Evolutionary conservation across 345 rosid genomes (phyloP).

Genomic region (Sisymbrium altissimum): DNA sequence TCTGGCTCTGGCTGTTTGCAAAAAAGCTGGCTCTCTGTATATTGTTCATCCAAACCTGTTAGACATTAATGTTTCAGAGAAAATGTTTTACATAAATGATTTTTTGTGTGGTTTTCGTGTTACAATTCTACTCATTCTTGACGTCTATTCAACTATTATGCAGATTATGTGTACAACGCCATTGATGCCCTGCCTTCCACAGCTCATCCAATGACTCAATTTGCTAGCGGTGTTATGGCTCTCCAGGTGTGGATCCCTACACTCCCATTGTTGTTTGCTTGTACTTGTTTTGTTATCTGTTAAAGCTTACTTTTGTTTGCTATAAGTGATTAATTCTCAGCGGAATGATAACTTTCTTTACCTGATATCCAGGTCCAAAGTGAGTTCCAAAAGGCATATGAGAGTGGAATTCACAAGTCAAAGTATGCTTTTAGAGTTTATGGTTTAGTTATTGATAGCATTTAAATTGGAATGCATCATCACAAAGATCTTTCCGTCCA

Average conservation of each 20-base stretch:
- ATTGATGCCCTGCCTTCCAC: conserved; percentile 86
- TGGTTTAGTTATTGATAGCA: conserved; percentile 14
- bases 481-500: conserved; percentile 29
- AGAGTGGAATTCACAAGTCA: conserved; percentile 80
- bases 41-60: conserved; percentile 5
- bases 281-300: background rate
- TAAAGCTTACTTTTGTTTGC: background rate
- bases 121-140: background rate
- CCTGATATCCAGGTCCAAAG: conserved; percentile 71
- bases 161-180: conserved; percentile 88
- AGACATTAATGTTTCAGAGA: background rate
- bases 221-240: conserved; percentile 97
- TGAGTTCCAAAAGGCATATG: conserved; percentile 95
- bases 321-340: background rate
- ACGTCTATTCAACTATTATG: conserved; percentile 8
- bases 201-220: conserved; percentile 99
- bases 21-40: background rate
- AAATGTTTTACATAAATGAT: background rate
- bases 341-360: conserved; percentile 7
- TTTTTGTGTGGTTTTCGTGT: background rate
- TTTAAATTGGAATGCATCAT: conserved; percentile 10
- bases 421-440: conserved; percentile 50
- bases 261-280: background rate
- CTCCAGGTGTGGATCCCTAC: conserved; percentile 65
- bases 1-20: background rate